Percentiles rank a stretch among this genome's conserved stretches.
phyloP scores from a whole-genome alignment of 208 protist genomes.

The Phytomonas sp. region DNA sequence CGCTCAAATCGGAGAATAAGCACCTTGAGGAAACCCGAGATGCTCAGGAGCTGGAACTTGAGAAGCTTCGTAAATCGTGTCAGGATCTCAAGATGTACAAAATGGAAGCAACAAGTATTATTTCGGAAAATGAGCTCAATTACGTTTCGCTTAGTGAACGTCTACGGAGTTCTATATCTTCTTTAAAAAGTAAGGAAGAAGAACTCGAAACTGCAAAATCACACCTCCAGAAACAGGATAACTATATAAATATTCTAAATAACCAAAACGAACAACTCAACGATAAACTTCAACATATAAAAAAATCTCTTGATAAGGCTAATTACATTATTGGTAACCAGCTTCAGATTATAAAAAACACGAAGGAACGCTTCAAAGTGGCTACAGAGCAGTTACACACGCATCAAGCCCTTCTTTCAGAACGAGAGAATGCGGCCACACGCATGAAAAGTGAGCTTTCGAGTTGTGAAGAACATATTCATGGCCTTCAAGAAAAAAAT shows the following conservation, averaged over 20 bases:
- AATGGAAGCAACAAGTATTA: constrained; percentile 37
- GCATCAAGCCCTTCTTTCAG: constrained; percentile 44
- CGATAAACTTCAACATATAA: constrained; percentile 24
- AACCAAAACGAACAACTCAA: constrained; percentile 61
- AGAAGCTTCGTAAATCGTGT: constrained; percentile 46
- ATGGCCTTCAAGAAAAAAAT: constrained; percentile 37
- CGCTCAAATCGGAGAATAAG: constrained; percentile 33
- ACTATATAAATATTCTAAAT: constrained; percentile 63
- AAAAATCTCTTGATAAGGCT: constrained; percentile 56
- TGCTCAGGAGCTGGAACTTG: constrained; percentile 36
- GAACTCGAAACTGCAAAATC: constrained; percentile 52
- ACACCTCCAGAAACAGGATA: constrained; percentile 69
- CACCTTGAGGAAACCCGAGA: constrained; percentile 28
- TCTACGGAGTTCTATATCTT: constrained; percentile 30
- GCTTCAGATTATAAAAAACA: constrained; percentile 53
- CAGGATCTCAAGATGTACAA: constrained; percentile 50
- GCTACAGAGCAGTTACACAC: constrained; percentile 47
- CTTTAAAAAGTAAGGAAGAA: constrained; percentile 45
- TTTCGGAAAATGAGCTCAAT: constrained; percentile 74
- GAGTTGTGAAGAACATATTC: constrained; percentile 22
- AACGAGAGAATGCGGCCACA: constrained; percentile 29
- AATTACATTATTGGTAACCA: constrained; percentile 85
- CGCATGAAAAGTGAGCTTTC: constrained; percentile 42
- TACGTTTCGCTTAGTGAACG: constrained; percentile 69
- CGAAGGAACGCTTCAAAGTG: constrained; percentile 51